Percentiles rank a stretch among this genome's conserved stretches.
These are phyloP conservation scores for Lactarius trivialis DNA, from an alignment of 768 basidiomycete genomes.

Conservation along the genomic window DNA sequence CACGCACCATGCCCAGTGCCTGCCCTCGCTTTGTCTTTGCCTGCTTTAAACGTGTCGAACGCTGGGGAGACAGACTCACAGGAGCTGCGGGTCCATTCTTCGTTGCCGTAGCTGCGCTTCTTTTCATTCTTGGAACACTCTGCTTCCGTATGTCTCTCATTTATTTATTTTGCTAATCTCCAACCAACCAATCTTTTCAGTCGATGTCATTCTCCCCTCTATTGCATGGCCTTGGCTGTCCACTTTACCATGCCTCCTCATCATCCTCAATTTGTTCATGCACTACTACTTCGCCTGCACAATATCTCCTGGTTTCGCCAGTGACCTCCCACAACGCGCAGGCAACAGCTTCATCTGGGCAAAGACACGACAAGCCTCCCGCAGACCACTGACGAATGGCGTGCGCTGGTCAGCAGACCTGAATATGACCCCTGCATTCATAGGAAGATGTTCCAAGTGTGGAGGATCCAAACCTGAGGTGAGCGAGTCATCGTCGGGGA, in stretches of 20 bases:
- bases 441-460: slow-evolving; percentile 17
- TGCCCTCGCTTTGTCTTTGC: slow-evolving; percentile 37
- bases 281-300: slow-evolving; percentile 88
- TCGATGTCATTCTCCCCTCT: slow-evolving; percentile 68
- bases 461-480: slow-evolving; percentile 20
- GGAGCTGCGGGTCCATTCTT: slow-evolving; percentile 92
- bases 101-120: slow-evolving; percentile 66
- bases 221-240: slow-evolving; percentile 54
- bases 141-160: slow-evolving; percentile 66
- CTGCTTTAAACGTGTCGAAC: slow-evolving; percentile 65
- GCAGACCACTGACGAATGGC: slow-evolving; percentile 32
- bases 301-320: slow-evolving; percentile 70
- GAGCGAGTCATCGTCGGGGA: neutral
- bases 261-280: slow-evolving; percentile 65
- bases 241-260: slow-evolving; percentile 64
- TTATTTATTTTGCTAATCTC: neutral
- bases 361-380: slow-evolving; percentile 29
- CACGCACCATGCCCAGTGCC: slow-evolving; percentile 10
- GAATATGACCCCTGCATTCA: slow-evolving; percentile 45
- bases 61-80: slow-evolving; percentile 69
- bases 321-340: slow-evolving; percentile 43
- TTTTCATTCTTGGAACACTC: slow-evolving; percentile 61
- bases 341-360: slow-evolving; percentile 55
- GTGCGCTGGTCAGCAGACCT: slow-evolving; percentile 46
- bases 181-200: slow-evolving; percentile 35